Conservation (phyloP, 352 stramenopile genomes). For the Phytophthora pini region DNA sequence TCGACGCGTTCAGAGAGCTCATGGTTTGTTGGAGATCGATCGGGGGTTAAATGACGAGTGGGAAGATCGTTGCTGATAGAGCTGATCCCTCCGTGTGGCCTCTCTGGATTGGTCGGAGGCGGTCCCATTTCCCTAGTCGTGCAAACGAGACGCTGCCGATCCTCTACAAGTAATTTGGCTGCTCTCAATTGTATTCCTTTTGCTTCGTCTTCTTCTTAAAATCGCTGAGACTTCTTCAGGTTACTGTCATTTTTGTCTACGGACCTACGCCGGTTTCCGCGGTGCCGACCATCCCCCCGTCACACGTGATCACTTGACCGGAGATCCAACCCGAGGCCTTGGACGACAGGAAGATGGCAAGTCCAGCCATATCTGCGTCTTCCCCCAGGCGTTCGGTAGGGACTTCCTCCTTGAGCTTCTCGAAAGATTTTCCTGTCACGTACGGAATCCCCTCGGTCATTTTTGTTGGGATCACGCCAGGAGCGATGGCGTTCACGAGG, state of each 20-base stretch:
- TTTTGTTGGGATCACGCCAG: slow-evolving; percentile 90
- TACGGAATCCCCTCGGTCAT: slow-evolving; percentile 89
- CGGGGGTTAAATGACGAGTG: slow-evolving; percentile 4
- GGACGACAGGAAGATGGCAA: slow-evolving; percentile 93
- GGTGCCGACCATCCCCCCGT: slow-evolving; percentile 85
- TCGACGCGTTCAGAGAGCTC: slow-evolving; percentile 38
- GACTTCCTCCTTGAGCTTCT: slow-evolving; percentile 73
- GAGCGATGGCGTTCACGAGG: slow-evolving; percentile 95
- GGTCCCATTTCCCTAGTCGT: slow-evolving; percentile 1
- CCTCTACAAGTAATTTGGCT: no score
- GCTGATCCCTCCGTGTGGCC: slow-evolving; percentile 5
- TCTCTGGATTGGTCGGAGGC: slow-evolving; percentile 7
- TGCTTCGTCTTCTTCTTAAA: no score
- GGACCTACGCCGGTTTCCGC: slow-evolving; percentile 53
- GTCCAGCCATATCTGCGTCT: slow-evolving; percentile 92
- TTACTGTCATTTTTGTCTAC: not conserved
- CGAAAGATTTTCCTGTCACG: slow-evolving; percentile 50
- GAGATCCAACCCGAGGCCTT: slow-evolving; percentile 92
- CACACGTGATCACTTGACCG: slow-evolving; percentile 90
- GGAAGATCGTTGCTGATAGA: not conserved
- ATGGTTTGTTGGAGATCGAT: slow-evolving; percentile 2
- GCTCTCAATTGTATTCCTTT: no score
- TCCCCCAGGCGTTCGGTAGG: slow-evolving; percentile 88
- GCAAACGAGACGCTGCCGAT: no score
- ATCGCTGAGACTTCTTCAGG: no score